Evolutionary conservation across 768 basidiomycete species (phyloP).

Genomic region (Dioszegia crocea): DNA sequence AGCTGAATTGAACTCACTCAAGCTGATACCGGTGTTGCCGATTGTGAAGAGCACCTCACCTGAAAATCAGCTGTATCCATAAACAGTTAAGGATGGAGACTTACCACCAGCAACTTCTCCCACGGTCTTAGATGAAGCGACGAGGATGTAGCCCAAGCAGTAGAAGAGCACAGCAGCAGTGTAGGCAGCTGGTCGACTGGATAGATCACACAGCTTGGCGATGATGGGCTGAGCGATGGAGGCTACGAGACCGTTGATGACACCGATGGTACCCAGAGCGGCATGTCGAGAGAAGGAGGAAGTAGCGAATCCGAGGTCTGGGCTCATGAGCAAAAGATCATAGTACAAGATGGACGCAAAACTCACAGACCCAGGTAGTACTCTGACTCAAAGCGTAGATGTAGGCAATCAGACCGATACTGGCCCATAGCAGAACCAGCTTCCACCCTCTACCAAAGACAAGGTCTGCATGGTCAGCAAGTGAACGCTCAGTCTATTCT

Average conservation of each 20-base stretch:
- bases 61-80: not conserved
- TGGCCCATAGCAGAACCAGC: slow-evolving; percentile 30
- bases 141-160: slow-evolving; percentile 45
- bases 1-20: slow-evolving; percentile 18
- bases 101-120: slow-evolving; percentile 23
- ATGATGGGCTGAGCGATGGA: slow-evolving; percentile 19
- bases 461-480: slow-evolving; percentile 17
- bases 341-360: slow-evolving; percentile 2
- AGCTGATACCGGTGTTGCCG: slow-evolving; percentile 41
- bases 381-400: slow-evolving; percentile 21
- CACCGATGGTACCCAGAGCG: slow-evolving; percentile 38
- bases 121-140: slow-evolving; percentile 34
- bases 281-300: slow-evolving; percentile 43
- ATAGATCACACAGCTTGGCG: slow-evolving; percentile 13
- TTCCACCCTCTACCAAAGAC: slow-evolving; percentile 41
- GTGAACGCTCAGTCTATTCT: no score
- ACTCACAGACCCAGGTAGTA: slow-evolving; percentile 23
- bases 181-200: slow-evolving; percentile 9
- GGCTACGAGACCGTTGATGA: slow-evolving; percentile 42
- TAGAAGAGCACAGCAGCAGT: slow-evolving; percentile 36
- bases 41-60: slow-evolving; percentile 36
- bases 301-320: slow-evolving; percentile 36
- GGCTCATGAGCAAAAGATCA: not conserved
- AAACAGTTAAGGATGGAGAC: not conserved
- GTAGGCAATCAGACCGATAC: slow-evolving; percentile 33